Percentiles rank a stretch among this genome's conserved stretches.
These are phyloP conservation scores for Dalechampia spathulata DNA, from an alignment of 441 rosid genomes.

Conservation along the genomic window DNA sequence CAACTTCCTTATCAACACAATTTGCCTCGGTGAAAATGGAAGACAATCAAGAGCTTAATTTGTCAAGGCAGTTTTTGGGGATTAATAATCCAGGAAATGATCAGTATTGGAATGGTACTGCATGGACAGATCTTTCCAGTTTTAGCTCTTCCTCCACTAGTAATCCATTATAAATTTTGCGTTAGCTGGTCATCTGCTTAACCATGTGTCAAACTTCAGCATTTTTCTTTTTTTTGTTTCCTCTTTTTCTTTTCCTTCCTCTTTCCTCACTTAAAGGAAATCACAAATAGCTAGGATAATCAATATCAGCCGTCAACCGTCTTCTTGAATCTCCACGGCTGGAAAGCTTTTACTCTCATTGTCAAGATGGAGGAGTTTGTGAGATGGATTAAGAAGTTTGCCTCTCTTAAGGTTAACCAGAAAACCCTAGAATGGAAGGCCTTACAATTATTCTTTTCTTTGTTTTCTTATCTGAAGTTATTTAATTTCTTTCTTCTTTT, in stretches of 20 bases:
- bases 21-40: constrained; percentile 72
- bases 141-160: constrained; percentile 70
- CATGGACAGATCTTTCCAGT: constrained; percentile 79
- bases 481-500: not conserved
- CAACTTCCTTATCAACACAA: constrained; percentile 38
- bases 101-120: constrained; percentile 51
- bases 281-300: not conserved
- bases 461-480: not conserved
- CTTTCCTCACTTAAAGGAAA: constrained; percentile 18
- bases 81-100: constrained; percentile 26
- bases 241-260: constrained; percentile 5
- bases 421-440: constrained; percentile 34
- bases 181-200: constrained; percentile 10
- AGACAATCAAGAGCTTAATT: constrained; percentile 36
- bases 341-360: constrained; percentile 2
- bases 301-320: constrained; percentile 1
- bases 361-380: constrained; percentile 10
- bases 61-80: constrained; percentile 51
- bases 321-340: constrained; percentile 14
- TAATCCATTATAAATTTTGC: constrained; percentile 28
- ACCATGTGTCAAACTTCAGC: constrained; percentile 25
- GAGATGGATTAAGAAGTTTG: constrained; percentile 9
- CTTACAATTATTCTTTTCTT: not conserved
- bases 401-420: constrained; percentile 15
- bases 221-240: too few relatives aligned